A percentile compares a stretch with the other conserved stretches of the same genome.
Evolutionary conservation across 805 yeast genomes (phyloP).

Genomic region (Suhomyces emberorum): DNA sequence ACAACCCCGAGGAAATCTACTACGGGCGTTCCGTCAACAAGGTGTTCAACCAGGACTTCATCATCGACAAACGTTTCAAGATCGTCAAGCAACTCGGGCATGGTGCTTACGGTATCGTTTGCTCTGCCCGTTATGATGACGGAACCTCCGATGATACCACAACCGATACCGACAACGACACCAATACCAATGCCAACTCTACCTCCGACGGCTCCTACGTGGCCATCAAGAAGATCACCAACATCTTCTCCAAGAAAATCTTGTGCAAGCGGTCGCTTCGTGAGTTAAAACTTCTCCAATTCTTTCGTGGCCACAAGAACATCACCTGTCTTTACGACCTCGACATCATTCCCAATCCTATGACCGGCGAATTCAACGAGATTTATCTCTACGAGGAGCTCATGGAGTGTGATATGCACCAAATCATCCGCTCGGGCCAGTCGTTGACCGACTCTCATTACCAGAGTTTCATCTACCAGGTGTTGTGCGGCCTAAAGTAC

Average conservation of each 20-base stretch:
- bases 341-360: constrained; percentile 75
- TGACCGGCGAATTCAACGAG: constrained; percentile 74
- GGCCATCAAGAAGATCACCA: constrained; percentile 95
- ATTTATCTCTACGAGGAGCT: constrained; percentile 90
- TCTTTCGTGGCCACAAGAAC: constrained; percentile 94
- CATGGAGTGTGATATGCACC: constrained; percentile 99
- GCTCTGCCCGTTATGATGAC: constrained; percentile 86
- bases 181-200: constrained; percentile 6
- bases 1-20: constrained; percentile 12
- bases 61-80: constrained; percentile 84
- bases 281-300: constrained; percentile 84
- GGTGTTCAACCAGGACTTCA: constrained; percentile 78
- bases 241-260: constrained; percentile 86
- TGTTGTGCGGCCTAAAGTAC: constrained; percentile 83
- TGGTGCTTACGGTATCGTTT: constrained; percentile 97
- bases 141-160: constrained; percentile 41
- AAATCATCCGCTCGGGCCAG: constrained; percentile 90
- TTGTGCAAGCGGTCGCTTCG: constrained; percentile 88
- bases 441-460: constrained; percentile 92
- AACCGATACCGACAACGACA: constrained; percentile 3
- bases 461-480: constrained; percentile 89
- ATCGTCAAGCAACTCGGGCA: constrained; percentile 93
- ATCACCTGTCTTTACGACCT: constrained; percentile 93
- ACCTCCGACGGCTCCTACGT: constrained; percentile 46
- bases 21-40: constrained; percentile 37